These are phyloP conservation scores for Marchantia polymorpha DNA, from an alignment of 225 moss, liverwort and hornwort species.

Conservation along the genomic window DNA sequence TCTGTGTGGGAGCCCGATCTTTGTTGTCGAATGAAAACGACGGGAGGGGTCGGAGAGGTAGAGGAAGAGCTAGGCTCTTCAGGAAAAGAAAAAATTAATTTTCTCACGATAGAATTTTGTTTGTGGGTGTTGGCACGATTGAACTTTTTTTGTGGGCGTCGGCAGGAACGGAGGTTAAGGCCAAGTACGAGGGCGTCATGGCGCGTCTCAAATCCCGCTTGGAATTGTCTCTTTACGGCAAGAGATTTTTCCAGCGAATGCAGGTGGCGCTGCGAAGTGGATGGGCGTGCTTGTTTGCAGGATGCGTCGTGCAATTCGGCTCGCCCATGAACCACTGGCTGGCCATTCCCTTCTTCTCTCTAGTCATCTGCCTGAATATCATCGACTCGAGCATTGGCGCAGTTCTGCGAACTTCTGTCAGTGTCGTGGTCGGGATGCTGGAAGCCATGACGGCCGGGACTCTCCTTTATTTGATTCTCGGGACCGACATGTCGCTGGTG, in stretches of 20 bases:
- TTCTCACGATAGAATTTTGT: not conserved
- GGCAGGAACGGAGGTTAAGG: not conserved
- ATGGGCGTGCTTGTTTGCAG: constrained; percentile 37
- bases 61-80: not conserved
- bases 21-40: too few species aligned
- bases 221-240: constrained; percentile 21
- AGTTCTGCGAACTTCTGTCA: constrained; percentile 18
- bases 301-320: constrained; percentile 23
- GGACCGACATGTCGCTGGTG: constrained; percentile 25
- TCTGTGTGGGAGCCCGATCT: too few species aligned
- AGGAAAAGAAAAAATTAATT: not conserved
- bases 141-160: too few species aligned
- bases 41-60: too few species aligned
- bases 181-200: not conserved
- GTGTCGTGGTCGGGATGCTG: constrained; percentile 25
- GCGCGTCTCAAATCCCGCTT: not conserved
- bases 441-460: constrained; percentile 27
- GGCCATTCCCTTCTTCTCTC: constrained; percentile 29
- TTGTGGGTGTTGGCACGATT: not conserved
- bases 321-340: constrained; percentile 25
- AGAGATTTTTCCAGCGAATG: constrained; percentile 26
- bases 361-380: constrained; percentile 36
- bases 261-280: constrained; percentile 30
- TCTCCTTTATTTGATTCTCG: constrained; percentile 18
- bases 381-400: constrained; percentile 30